Evolutionary conservation across 148 eudicot genomes (phyloP).

Genomic region (Vaccinium corymbosum): DNA sequence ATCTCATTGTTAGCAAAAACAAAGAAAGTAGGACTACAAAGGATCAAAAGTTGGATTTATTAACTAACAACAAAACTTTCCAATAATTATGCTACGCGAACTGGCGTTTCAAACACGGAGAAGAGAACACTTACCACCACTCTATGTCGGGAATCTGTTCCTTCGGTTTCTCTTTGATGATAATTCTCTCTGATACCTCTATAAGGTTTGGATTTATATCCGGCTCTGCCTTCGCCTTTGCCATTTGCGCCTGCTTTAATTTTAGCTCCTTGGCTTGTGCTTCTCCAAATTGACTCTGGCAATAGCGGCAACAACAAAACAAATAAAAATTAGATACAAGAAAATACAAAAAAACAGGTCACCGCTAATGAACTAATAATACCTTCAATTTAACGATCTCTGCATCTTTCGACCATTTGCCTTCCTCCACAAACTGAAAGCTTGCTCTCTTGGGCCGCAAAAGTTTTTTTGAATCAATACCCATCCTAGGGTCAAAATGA

Average conservation of each 20-base stretch:
- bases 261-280: conserved; percentile 90
- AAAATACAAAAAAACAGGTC: background rate
- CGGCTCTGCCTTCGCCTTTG: conserved; percentile 93
- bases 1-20: too few relatives aligned
- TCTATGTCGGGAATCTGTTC: conserved; percentile 89
- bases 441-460: conserved; percentile 80
- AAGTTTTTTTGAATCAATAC: conserved; percentile 73
- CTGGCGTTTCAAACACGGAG: background rate
- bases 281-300: conserved; percentile 95
- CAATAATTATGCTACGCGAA: background rate
- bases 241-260: conserved; percentile 89
- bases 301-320: conserved; percentile 16
- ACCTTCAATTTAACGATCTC: conserved; percentile 85
- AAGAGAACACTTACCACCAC: conserved; percentile 76
- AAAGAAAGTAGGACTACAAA: background rate
- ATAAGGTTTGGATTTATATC: conserved; percentile 96
- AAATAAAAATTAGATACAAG: conserved; percentile 4
- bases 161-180: conserved; percentile 71
- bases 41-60: background rate
- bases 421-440: conserved; percentile 99
- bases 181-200: conserved; percentile 84
- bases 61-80: background rate
- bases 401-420: conserved; percentile 96
- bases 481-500: conserved; percentile 87
- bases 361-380: conserved; percentile 20